Evolutionary conservation across 23 red algal species (phyloP), one percentile per base, ranked within the genome.

Genomic region (Rhodosorus marinus): DNA sequence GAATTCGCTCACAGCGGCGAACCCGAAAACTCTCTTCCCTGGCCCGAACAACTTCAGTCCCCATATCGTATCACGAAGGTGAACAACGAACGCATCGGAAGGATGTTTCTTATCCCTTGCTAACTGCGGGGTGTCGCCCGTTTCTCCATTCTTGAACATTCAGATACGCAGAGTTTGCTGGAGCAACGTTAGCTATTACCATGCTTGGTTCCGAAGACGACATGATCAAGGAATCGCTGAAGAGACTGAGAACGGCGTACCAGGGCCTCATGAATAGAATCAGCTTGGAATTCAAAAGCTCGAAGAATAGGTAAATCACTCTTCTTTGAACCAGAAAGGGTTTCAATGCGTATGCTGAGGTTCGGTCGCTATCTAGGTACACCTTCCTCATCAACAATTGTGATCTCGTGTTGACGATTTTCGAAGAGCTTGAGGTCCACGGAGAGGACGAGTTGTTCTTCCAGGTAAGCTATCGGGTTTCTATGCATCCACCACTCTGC

Each of bases 371-470:
- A n/a, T 35, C 38, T 25, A 33, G 83, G 26, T 78, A 38, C 25
- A 52, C 76, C 22, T 92, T 92, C 58, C 47, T 92, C 11, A 62
- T 92, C 30, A 92, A 92, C 29, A 92, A 92, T 36, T 29, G 69
- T 8, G 83, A 92, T 64, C 47, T 79, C 2, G 62, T 81, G 28
- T 66, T 80, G 26, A 55, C 64, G 31, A 63, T 92, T 1, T 33
- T 61, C 8, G 57, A 61, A 35, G 57, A 61, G 46, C 8, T 17
- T 43, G 38, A 17, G 11, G 11, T 43, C 11, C 38, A 17, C 11
- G 11, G 17, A 11, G 11, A 43, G 17, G 38, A 43, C 17, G 17
- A 11, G 38, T 11, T 17, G 67, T 62, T 64, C 9, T 47, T 55
- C 24, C 24, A 49, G 34, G 63, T 57, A 46, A 43, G n/a, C n/a